phyloP scores from a whole-genome alignment of 192 early-diverging fungal genomes.

The Phlyctochytrium arcticum region DNA sequence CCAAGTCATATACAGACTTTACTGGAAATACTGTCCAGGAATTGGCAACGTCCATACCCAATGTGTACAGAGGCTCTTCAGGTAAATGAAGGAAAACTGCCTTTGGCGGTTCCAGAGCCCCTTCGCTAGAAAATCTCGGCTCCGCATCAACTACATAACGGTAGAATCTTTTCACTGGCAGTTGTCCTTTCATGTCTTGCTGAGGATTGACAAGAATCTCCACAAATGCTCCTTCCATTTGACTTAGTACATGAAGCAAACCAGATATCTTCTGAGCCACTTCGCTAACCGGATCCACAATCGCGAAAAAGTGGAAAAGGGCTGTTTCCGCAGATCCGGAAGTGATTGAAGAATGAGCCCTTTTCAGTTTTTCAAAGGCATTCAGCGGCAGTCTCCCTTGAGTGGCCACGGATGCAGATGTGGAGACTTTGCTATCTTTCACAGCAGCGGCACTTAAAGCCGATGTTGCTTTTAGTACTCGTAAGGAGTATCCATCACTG shows the following conservation, averaged over 20 bases:
- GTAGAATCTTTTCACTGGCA: constrained; percentile 87
- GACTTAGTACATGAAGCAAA: constrained; percentile 64
- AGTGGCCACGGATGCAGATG: background rate
- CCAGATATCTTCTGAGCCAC: constrained; percentile 73
- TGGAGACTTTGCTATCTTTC: background rate
- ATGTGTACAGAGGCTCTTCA: constrained; percentile 71
- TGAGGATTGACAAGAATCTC: constrained; percentile 67
- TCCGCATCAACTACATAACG: constrained; percentile 71
- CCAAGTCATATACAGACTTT: constrained; percentile 81
- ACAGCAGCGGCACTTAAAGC: background rate
- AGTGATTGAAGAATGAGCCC: background rate
- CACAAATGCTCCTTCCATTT: constrained; percentile 60
- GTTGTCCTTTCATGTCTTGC: constrained; percentile 40
- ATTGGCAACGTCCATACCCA: constrained; percentile 77
- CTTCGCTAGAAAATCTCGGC: constrained; percentile 58
- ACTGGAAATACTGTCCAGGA: constrained; percentile 87
- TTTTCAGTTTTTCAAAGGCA: background rate
- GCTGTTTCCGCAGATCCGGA: background rate
- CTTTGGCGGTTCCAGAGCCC: constrained; percentile 32
- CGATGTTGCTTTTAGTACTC: constrained; percentile 1
- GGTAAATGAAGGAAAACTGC: constrained; percentile 77
- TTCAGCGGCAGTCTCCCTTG: background rate
- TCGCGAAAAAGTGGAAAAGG: constrained; percentile 28
- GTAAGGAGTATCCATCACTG: background rate
- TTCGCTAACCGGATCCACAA: constrained; percentile 78